phyloP scores from a whole-genome alignment of 306 rosid genomes.

The Geum urbanum region DNA sequence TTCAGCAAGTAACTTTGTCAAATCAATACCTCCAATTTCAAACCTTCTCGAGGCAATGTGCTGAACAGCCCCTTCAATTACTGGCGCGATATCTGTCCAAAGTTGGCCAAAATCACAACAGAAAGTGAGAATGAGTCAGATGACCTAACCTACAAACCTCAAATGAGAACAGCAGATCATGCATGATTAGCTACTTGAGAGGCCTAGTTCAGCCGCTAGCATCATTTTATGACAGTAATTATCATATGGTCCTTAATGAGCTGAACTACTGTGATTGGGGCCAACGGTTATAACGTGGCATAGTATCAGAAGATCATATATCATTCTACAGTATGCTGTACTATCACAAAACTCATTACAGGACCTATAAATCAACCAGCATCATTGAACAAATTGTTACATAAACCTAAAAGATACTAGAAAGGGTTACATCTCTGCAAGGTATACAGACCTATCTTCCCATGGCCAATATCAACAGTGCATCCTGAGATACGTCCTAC shows the following conservation, averaged over 20 bases:
- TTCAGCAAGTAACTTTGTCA: conserved; percentile 75
- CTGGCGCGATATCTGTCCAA: conserved; percentile 87
- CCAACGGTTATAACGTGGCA: background rate
- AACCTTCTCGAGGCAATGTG: conserved; percentile 95
- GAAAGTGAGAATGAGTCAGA: conserved; percentile 1
- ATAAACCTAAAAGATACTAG: background rate
- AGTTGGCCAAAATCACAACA: conserved; percentile 21
- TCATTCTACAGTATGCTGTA: conserved; percentile 3
- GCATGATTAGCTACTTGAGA: background rate
- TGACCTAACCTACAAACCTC: too few species aligned
- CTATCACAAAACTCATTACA: background rate
- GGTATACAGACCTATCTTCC: conserved; percentile 71
- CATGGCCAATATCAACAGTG: conserved; percentile 95
- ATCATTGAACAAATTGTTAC: background rate
- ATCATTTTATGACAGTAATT: background rate
- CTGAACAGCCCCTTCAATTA: conserved; percentile 97
- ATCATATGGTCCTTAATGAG: background rate
- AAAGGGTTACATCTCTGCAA: conserved; percentile 15
- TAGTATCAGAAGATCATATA: background rate
- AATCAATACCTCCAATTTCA: conserved; percentile 90
- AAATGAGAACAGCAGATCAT: background rate
- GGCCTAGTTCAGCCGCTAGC: conserved; percentile 2
- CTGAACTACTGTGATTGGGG: background rate
- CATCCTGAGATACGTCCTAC: conserved; percentile 98
- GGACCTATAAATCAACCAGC: background rate